Evolutionary conservation across 805 yeast species (phyloP), one percentile per base, ranked within the genome.

Genomic region (Yarrowia sp.): DNA sequence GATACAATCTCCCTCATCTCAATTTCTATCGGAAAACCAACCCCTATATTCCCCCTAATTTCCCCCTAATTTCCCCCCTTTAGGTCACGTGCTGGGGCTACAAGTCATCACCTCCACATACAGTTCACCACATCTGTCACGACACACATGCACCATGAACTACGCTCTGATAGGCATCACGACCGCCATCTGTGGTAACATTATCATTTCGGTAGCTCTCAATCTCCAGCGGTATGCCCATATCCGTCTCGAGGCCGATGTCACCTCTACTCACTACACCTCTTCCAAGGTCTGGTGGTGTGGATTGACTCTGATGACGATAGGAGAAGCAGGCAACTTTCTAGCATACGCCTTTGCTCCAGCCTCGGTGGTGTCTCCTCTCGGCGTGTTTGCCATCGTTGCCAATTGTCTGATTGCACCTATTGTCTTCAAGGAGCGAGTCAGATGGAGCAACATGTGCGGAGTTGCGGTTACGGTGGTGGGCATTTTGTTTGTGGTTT

Each of bases 321-420:
- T 70, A 41, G 84, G 85, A 4, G 85, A 82, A 66, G 70, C 76
- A 11, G 80, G 82, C 9, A 81, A 80, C 68, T 80, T 82, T 66
- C 70, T 81, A 10, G 82, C 83, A 14, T 81, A 80, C 67, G 85
- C 85, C 0, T 71, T 80, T 48, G 80, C 82, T 0, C 82, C 83
- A 0, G 81, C 81, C 5, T 76, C 80, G 11, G 73, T 80, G 2
- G 83, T 82, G 17, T 78, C 82, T 4, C 83, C 85, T 0, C 66
- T 82, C 33, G 85, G 85, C 4, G 83, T 82, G 1, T 79, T 81
- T 38, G 81, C 84, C 0, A 75, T 80, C 21, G 74, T 82, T 1
- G 76, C 83, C 2, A 82, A 82, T 67, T 76, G 81, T 62, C 74
- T 81, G 1, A 74, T 82, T 22, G 84, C 84, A 0, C 85, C 84